A percentile compares a stretch with the other conserved stretches of the same genome.
Conservation (phyloP, 306 rosid genomes). For the Sicyos edulis region DNA sequence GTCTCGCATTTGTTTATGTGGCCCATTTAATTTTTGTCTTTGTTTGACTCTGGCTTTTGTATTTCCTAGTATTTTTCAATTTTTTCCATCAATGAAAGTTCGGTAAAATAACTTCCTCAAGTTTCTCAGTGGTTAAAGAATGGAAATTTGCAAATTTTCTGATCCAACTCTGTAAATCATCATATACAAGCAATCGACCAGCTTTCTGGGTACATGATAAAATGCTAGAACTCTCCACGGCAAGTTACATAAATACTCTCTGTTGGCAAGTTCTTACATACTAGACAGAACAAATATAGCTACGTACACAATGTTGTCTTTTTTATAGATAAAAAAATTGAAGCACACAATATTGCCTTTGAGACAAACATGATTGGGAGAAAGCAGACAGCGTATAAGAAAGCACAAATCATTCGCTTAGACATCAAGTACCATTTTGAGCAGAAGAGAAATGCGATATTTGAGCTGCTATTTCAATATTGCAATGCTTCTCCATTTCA, state of each 20-base stretch:
- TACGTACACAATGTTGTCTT: not conserved
- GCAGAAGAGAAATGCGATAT: slow-evolving; percentile 60
- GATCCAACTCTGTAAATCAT: too few relatives aligned
- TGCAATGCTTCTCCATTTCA: slow-evolving; percentile 94
- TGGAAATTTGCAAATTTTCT: too few relatives aligned
- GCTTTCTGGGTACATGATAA: slow-evolving; percentile 16
- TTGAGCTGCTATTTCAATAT: slow-evolving; percentile 87
- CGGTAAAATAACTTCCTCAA: too few relatives aligned
- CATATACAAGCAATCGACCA: too few relatives aligned
- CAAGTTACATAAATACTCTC: slow-evolving; percentile 3
- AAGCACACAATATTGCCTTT: not conserved
- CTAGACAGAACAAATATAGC: not conserved
- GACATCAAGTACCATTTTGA: slow-evolving; percentile 78
- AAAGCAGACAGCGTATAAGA: slow-evolving; percentile 16
- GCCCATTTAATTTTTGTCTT: too few relatives aligned
- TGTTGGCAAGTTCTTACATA: not conserved
- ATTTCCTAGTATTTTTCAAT: too few relatives aligned
- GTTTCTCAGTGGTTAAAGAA: too few relatives aligned
- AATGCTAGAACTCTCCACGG: slow-evolving; percentile 67
- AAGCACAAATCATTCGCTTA: slow-evolving; percentile 34
- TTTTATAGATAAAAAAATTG: not conserved
- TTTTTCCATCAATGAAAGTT: too few relatives aligned
- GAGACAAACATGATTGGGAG: not conserved
- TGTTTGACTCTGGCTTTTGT: too few relatives aligned
- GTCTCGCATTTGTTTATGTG: too few relatives aligned